Evolutionary conservation across 2,329 filamentous ascomycete species (phyloP), one percentile per base, ranked within the genome.

Genomic region (Aspergillus sp.): DNA sequence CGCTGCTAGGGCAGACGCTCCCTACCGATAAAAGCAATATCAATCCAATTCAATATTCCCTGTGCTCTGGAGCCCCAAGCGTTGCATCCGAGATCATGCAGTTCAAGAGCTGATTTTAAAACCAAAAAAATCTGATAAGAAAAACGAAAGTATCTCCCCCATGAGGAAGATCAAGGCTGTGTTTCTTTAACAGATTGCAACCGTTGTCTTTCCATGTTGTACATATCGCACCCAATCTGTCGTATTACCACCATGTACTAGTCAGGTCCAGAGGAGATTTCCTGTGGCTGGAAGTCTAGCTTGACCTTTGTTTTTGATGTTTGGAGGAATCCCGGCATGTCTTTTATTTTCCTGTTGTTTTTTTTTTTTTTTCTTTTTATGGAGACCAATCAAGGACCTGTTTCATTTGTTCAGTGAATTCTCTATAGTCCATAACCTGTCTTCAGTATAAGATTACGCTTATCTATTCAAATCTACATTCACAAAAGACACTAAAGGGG

Each of bases 1-100:
- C 46, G 84, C 82, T 56, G 93, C 93, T 65, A 85, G 90, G 63
- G 93, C 93, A 49, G 93, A 98, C 77, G 83, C 90, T 43, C 91
- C 91, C 40, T 97, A 90, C 75, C 81, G 87, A 78, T 91, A 83
- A 77, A 54, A 43, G 26, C 36, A 42, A 43, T 41, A 28, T 11
- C 19, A 44, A 32, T 37, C 34, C 44, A 37, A 34, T 42, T 31
- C 27, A 34, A 19, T 28, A 33, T 26, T 28, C 26, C 30, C 45
- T 47, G 43, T 43, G 27, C 33, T 39, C 32, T 45, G 37, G 37
- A 36, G 19, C 19, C 19, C 19, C 19, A 36, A 42, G 36, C 36
- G 30, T 35, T 32, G 33, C 44, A 19, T 19, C 19, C 19, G 19
- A 19, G 36, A 38, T 28, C 29, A 28, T 27, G 27, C 36, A 30